Base-by-base conservation (phyloP, 2,329 filamentous ascomycete genomes). In the Trichoderma hamatum region DNA sequence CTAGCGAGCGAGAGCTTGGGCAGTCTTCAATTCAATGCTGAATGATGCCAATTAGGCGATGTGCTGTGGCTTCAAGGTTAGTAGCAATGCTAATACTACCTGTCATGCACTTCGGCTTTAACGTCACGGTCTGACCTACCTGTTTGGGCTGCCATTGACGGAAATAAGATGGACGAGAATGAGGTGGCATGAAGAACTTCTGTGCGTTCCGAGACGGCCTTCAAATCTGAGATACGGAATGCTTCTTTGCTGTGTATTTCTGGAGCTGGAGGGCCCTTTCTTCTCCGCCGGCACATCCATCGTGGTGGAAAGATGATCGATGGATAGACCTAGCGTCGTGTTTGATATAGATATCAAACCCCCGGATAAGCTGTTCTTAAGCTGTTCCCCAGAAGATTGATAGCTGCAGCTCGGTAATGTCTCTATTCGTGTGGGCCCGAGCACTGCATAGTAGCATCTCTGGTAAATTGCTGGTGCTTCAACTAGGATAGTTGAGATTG, bases 121-220 rank as follows among this genome's bases (percentile, higher is more conserved):
- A 64, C 24, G 11, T 34, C 26, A 39, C 54, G n/a, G 52, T 5
- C 26, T 66, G 63, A 55, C 63, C 63, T 66, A 43, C 63, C 63
- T 66, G 34, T 58, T 66, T 66, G 36, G 54, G 26, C 28, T 58
- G 36, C 46, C 36, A 56, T 46, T 56, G 63, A 46, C 49, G 63
- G 63, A 46, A 56, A 56, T 56, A 66, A 66, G 19, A 21, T 26
- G 52, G 19, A 21, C n/a, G 52, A 65, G 52, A 13, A 21, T 26
- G 52, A 65, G 26, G 62, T 64, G 36, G 34, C 16, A 32, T 65
- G 24, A 34, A 32, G n/a, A 51, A 28, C 14, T 36, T 26, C 13
- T 65, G 49, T 65, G 32, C 21, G 51, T 43, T 51, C 28, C 9
- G 46, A 46, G 32, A 28, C 32, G 60, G 46, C 30, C 26, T 11